A percentile compares a stretch with the other conserved stretches of the same genome.
These are phyloP conservation scores for Aspergillus luchuensis DNA, from an alignment of 2,329 filamentous ascomycete species.

Conservation along the genomic window DNA sequence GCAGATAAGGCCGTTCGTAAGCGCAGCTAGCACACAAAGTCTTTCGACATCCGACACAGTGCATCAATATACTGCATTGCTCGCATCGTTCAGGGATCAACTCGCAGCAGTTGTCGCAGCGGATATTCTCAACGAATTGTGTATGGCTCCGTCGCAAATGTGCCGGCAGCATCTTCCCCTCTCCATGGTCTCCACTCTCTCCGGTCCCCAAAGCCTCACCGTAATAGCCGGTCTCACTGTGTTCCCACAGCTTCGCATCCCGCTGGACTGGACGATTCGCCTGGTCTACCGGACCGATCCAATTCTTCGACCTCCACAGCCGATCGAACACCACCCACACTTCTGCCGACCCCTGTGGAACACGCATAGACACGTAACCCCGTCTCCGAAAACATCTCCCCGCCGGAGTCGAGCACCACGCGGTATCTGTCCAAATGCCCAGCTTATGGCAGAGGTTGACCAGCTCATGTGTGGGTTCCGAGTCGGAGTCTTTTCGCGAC, in stretches of 20 bases:
- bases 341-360: conserved; percentile 57
- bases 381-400: conserved; percentile 58
- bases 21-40: conserved; percentile 63
- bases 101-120: conserved; percentile 58
- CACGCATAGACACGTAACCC: conserved; percentile 59
- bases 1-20: conserved; percentile 56
- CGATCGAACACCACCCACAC: conserved; percentile 66
- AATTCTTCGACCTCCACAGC: conserved; percentile 61
- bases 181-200: conserved; percentile 46
- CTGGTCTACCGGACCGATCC: conserved; percentile 51
- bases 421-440: conserved; percentile 63
- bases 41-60: conserved; percentile 62
- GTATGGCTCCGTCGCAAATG: conserved; percentile 58
- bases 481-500: conserved; percentile 59
- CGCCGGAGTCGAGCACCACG: conserved; percentile 62
- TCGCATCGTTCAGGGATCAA: conserved; percentile 59
- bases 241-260: conserved; percentile 60
- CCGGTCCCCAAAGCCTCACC: conserved; percentile 58
- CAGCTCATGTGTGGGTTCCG: conserved; percentile 62
- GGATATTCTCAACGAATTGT: conserved; percentile 55
- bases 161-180: conserved; percentile 57
- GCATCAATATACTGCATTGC: conserved; percentile 63
- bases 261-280: conserved; percentile 34
- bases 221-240: conserved; percentile 55
- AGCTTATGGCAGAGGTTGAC: conserved; percentile 61